A percentile compares a stretch with the other conserved stretches of the same genome.
These are phyloP conservation scores for Syzygium syzygioides DNA, from an alignment of 441 rosid species.

Conservation along the genomic window DNA sequence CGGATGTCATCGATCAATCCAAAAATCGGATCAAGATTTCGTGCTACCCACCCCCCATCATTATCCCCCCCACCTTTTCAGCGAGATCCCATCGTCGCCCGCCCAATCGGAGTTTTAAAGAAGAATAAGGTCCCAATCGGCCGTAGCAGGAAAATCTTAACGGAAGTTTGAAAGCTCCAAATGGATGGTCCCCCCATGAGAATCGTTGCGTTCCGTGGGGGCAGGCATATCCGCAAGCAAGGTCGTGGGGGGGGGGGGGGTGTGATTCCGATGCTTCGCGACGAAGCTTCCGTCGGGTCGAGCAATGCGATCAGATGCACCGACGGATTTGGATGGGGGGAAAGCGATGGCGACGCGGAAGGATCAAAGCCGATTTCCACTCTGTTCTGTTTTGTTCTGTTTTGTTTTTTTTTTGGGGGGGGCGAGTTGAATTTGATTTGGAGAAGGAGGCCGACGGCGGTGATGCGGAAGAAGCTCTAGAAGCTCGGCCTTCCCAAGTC, in stretches of 20 bases:
- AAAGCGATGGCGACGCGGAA: neutral
- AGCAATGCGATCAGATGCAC: neutral
- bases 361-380: neutral
- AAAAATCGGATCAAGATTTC: neutral
- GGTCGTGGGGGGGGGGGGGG: neutral
- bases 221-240: neutral
- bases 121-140: neutral
- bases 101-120: neutral
- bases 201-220: too few species aligned
- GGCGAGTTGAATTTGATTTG: too few species aligned
- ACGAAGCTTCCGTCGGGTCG: neutral
- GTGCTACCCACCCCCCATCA: neutral
- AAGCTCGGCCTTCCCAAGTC: neutral
- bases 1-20: neutral
- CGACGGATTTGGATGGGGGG: neutral
- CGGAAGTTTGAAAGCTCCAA: too few species aligned
- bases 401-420: rapidly evolving
- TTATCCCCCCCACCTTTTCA: neutral
- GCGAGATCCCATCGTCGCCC: neutral
- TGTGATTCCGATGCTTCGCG: neutral
- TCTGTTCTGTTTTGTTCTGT: neutral
- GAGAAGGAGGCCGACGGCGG: neutral
- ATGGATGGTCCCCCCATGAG: neutral
- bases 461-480: neutral
- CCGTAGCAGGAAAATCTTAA: neutral